Evolutionary conservation across 1,284 basidiomycete species (phyloP).

Genomic region (Xanthoconium separans): DNA sequence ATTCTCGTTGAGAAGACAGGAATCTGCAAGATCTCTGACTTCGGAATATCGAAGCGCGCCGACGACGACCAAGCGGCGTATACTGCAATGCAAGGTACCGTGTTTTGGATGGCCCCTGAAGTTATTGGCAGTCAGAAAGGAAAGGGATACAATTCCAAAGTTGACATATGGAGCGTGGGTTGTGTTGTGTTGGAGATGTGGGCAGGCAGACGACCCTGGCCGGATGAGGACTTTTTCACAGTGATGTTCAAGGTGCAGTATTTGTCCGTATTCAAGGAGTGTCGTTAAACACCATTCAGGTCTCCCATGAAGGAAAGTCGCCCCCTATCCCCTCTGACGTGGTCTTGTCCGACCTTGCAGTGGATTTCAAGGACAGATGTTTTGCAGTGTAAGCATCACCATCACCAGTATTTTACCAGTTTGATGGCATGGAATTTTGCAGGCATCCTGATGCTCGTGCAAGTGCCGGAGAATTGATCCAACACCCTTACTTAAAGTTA

Average conservation of each 20-base stretch:
- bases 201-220: slow-evolving; percentile 93
- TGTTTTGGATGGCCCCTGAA: slow-evolving; percentile 99
- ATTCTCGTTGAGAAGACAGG: slow-evolving; percentile 94
- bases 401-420: background rate
- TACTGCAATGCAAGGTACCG: slow-evolving; percentile 94
- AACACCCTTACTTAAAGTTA: slow-evolving; percentile 81
- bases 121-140: slow-evolving; percentile 79
- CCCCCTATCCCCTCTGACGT: slow-evolving; percentile 91
- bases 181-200: slow-evolving; percentile 99
- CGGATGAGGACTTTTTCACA: slow-evolving; percentile 82
- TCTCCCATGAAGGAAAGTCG: slow-evolving; percentile 78
- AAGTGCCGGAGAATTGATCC: slow-evolving; percentile 77
- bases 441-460: slow-evolving; percentile 89
- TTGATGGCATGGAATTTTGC: slow-evolving; percentile 11
- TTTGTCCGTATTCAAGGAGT: background rate
- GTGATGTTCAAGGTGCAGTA: slow-evolving; percentile 89
- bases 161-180: slow-evolving; percentile 98
- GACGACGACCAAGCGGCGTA: slow-evolving; percentile 81
- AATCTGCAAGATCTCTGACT: slow-evolving; percentile 97
- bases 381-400: slow-evolving; percentile 74
- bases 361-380: slow-evolving; percentile 88
- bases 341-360: slow-evolving; percentile 68
- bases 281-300: slow-evolving; percentile 39
- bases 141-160: slow-evolving; percentile 91
- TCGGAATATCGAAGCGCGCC: slow-evolving; percentile 92